phyloP scores from a whole-genome alignment of 2,329 filamentous ascomycete genomes.

The Penicillium palitans region DNA sequence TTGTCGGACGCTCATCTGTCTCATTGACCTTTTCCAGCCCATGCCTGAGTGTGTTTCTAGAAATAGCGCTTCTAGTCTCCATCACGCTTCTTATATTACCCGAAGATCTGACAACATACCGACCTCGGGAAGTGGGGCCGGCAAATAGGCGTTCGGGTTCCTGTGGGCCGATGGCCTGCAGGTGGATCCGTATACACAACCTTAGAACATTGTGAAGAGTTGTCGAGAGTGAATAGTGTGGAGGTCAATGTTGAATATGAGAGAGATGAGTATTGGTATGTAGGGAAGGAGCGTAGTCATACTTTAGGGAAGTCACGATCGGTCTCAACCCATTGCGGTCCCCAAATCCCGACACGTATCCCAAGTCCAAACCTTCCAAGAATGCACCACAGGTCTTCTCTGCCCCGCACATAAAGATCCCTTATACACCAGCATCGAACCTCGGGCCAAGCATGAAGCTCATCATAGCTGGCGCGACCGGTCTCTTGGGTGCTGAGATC shows the following conservation, averaged over 20 bases:
- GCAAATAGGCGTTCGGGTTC: neutral
- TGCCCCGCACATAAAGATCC: neutral
- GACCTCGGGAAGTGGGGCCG: neutral
- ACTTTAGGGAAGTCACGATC: neutral
- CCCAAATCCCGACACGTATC: neutral
- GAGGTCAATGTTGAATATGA: neutral
- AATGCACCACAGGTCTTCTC: neutral
- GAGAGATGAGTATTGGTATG: too few species aligned
- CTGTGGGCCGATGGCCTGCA: neutral
- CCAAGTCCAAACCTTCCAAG: neutral
- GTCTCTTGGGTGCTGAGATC: constrained; percentile 39
- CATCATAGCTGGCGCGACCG: constrained; percentile 37
- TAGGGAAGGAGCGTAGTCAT: neutral
- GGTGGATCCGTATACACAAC: neutral
- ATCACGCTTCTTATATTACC: neutral
- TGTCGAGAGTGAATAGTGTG: neutral
- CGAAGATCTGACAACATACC: neutral
- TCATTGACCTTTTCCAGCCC: too few species aligned
- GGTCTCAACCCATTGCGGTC: neutral
- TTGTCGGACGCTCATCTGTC: too few species aligned
- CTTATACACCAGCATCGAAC: neutral
- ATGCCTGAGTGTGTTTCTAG: too few species aligned
- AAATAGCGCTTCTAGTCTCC: neutral
- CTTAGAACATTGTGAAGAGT: neutral
- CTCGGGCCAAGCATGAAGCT: constrained; percentile 34